phyloP scores from a whole-genome alignment of 768 basidiomycete species.

The Solioccasus polychromus region DNA sequence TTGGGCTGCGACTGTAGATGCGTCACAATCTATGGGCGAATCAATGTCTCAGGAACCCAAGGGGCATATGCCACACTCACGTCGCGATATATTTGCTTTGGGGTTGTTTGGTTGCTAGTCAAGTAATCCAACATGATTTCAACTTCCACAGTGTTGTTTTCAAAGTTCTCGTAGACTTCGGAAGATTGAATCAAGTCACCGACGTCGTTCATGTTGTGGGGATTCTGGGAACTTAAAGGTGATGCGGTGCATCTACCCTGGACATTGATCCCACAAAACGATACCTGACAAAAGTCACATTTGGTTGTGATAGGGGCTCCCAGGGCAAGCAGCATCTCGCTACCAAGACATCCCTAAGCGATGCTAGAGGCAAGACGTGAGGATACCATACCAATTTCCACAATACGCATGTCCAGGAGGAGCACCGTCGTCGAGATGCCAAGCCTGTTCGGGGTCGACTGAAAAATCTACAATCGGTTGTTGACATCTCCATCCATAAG shows the following conservation, averaged over 20 bases:
- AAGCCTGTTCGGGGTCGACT: constrained; percentile 66
- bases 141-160: constrained; percentile 74
- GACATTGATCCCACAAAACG: constrained; percentile 79
- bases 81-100: constrained; percentile 74
- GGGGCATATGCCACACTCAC: constrained; percentile 34
- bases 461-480: constrained; percentile 73
- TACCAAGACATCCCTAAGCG: constrained; percentile 23
- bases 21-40: constrained; percentile 51
- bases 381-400: constrained; percentile 67
- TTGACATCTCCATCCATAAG: constrained; percentile 79
- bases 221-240: constrained; percentile 56
- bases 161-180: constrained; percentile 78
- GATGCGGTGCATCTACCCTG: constrained; percentile 69
- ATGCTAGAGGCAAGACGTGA: neutral
- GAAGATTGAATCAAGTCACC: constrained; percentile 75
- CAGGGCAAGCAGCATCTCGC: constrained; percentile 73
- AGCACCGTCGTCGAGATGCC: constrained; percentile 72
- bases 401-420: constrained; percentile 81
- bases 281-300: constrained; percentile 81
- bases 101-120: constrained; percentile 55
- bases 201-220: constrained; percentile 63
- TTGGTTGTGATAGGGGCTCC: constrained; percentile 74
- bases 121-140: constrained; percentile 85
- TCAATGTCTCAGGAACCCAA: constrained; percentile 5
- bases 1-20: constrained; percentile 59